Evolutionary conservation across 805 yeast genomes (phyloP).

Genomic region (Wickerhamiella qilinensis): DNA sequence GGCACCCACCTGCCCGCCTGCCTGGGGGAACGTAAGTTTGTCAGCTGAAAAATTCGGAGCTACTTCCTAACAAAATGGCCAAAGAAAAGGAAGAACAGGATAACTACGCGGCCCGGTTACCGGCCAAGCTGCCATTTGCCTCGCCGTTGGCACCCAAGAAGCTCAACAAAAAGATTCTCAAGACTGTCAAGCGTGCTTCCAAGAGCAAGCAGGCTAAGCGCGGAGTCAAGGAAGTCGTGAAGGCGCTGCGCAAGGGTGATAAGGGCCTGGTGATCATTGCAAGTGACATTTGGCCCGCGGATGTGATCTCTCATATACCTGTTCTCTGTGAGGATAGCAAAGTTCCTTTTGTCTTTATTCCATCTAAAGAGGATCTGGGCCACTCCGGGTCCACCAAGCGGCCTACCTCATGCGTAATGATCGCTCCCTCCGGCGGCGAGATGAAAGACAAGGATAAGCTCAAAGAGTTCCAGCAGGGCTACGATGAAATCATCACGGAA

Average conservation of each 20-base stretch:
- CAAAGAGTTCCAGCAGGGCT: constrained; percentile 80
- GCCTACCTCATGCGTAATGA: constrained; percentile 95
- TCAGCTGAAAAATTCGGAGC: too few species aligned
- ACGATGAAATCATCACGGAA: constrained; percentile 89
- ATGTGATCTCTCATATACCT: constrained; percentile 93
- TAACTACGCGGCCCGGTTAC: constrained; percentile 81
- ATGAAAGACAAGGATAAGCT: constrained; percentile 53
- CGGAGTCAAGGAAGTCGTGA: constrained; percentile 98
- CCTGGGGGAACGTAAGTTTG: too few species aligned
- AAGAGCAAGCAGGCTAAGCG: constrained; percentile 96
- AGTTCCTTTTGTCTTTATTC: constrained; percentile 86
- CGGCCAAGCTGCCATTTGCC: constrained; percentile 85
- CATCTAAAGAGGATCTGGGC: constrained; percentile 96
- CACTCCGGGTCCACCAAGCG: constrained; percentile 98
- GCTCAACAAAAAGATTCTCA: constrained; percentile 83
- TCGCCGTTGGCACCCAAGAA: constrained; percentile 92
- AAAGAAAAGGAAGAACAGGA: constrained; percentile 15
- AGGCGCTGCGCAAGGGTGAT: constrained; percentile 94
- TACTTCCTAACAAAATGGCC: not conserved
- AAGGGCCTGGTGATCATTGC: constrained; percentile 94
- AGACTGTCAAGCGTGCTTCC: constrained; percentile 93
- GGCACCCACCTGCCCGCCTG: too few species aligned
- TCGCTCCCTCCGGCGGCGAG: constrained; percentile 89
- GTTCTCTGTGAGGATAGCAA: constrained; percentile 88
- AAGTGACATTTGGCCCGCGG: constrained; percentile 95